phyloP scores from a whole-genome alignment of 495 filamentous ascomycete species.

The Mycothermus thermophilus region DNA sequence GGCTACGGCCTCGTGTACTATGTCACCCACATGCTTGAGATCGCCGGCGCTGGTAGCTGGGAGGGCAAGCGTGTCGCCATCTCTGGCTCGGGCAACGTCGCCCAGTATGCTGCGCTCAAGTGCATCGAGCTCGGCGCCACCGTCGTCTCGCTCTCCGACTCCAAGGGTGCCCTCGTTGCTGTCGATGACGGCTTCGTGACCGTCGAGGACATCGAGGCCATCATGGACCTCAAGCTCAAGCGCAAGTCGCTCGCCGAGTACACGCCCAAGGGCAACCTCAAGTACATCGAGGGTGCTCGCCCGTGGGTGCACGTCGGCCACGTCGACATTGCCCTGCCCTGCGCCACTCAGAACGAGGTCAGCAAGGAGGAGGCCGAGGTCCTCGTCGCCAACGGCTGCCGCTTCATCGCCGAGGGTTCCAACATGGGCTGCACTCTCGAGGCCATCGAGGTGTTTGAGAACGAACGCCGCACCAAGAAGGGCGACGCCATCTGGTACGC shows the following conservation, averaged over 20 bases:
- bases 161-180: constrained; percentile 69
- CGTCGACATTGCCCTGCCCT: constrained; percentile 85
- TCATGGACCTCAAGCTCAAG: constrained; percentile 73
- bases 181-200: constrained; percentile 52
- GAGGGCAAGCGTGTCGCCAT: constrained; percentile 87
- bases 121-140: constrained; percentile 89
- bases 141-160: constrained; percentile 90
- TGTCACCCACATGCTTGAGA: constrained; percentile 87
- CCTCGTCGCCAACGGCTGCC: constrained; percentile 59
- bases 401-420: constrained; percentile 90
- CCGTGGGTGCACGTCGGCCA: constrained; percentile 82
- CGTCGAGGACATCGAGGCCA: constrained; percentile 58
- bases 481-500: constrained; percentile 80
- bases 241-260: constrained; percentile 64
- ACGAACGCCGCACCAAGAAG: constrained; percentile 53
- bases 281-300: constrained; percentile 75
- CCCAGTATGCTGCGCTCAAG: constrained; percentile 95
- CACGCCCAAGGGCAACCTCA: constrained; percentile 48
- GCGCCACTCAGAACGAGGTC: constrained; percentile 95
- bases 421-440: constrained; percentile 99
- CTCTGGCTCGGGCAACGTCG: constrained; percentile 95
- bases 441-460: constrained; percentile 90
- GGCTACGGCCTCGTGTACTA: constrained; percentile 97
- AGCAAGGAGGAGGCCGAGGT: constrained; percentile 73
- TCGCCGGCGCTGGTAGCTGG: constrained; percentile 79